Evolutionary conservation across 1,139 yeast species (phyloP).

Genomic region (Insectozyma bohioensis): DNA sequence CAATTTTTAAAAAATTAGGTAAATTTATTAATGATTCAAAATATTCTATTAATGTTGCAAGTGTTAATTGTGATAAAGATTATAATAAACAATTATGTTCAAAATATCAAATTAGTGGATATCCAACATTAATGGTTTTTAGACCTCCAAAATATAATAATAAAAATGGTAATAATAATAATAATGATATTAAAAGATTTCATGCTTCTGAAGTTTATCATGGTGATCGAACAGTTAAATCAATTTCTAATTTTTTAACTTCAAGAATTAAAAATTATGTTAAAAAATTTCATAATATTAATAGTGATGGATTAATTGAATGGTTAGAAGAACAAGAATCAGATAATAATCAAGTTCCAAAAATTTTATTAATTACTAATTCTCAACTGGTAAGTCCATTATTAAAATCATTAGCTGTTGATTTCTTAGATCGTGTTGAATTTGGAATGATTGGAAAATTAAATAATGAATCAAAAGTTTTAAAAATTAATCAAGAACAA

Average conservation of each 20-base stretch:
- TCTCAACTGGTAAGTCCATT: constrained; percentile 55
- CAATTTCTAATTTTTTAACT: constrained; percentile 57
- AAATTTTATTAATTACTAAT: constrained; percentile 48
- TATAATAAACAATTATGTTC: constrained; percentile 69
- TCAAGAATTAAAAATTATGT: constrained; percentile 74
- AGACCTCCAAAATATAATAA: constrained; percentile 69
- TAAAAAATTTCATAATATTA: constrained; percentile 41
- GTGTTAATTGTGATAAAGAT: constrained; percentile 81
- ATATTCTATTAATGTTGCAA: constrained; percentile 67
- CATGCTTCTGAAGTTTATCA: constrained; percentile 66
- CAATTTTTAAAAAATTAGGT: constrained; percentile 63
- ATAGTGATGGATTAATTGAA: constrained; percentile 23
- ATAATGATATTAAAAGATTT: constrained; percentile 19
- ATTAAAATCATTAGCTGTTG: constrained; percentile 73
- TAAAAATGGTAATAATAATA: constrained; percentile 7
- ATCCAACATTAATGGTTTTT: constrained; percentile 78
- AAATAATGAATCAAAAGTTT: constrained; percentile 19
- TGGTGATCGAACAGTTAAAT: constrained; percentile 65
- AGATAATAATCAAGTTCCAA: constrained; percentile 19
- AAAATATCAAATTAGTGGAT: constrained; percentile 67
- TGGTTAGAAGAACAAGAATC: constrained; percentile 32
- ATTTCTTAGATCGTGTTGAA: constrained; percentile 47
- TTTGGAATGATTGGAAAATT: constrained; percentile 28
- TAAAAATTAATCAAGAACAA: constrained; percentile 20
- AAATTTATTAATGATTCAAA: constrained; percentile 50